Evolutionary conservation across 73 alveolate species (phyloP), one percentile per base, ranked within the genome.

Genomic region (Breviolum minutum): DNA sequence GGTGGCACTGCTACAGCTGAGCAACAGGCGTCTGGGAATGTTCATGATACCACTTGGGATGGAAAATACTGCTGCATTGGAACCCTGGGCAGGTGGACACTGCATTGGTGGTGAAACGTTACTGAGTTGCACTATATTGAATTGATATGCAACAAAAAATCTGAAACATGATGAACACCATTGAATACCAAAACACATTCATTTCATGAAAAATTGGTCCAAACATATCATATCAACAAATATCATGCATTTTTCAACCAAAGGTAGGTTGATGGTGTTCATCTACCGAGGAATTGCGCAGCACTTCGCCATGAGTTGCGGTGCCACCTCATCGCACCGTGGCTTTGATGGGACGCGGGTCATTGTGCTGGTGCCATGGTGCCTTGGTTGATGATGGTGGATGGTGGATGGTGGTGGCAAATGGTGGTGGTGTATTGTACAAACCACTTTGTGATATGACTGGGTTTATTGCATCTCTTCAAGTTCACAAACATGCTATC

Each of bases 341-440:
- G 99, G 99, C 93, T 94, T 94, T 63, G 99, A 94, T 63, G 99
- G 99, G n/a, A 94, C 99, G 10, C 99, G 99, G 20, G 99, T 79
- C 22, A 94, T 94, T 26, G 85, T 94, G 73, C 84, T 94, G 73
- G 85, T 30, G 84, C 94, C 63, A 92, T 92, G 97, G 97, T 69
- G n/a, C 27, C 87, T 17, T 87, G 95, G 81, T 3, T 40, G 54
- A 40, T 40, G 54, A 40, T 40, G 54, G 3, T 40, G 54, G 54
- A 3, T 40, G 54, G 54, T 40, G 54, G 54, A n/a, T 40, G 54
- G 54, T 40, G 54, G 54, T 40, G 54, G 54, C n/a, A n/a, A n/a
- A n/a, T 40, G 54, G 54, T 40, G 30, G 62, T 5, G 11, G 54
- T 40, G 54, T 0, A 2, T 40, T 40, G 54, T 40, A 40, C 54